These are phyloP conservation scores for Apiotrichum veenhuisii DNA, from an alignment of 1,284 basidiomycete genomes.

Conservation along the genomic window DNA sequence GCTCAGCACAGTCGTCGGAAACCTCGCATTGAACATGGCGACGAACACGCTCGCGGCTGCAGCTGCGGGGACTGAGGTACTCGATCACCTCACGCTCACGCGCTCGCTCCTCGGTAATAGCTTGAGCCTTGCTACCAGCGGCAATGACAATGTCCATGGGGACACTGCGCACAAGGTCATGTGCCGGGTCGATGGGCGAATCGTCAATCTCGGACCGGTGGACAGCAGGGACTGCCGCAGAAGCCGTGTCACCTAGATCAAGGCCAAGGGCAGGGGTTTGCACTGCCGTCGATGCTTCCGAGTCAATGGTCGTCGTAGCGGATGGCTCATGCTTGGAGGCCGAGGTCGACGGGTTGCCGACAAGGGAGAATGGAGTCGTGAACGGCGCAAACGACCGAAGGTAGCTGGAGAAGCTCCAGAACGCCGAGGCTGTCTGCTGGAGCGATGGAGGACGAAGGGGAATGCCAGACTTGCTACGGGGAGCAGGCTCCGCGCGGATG, in stretches of 20 bases:
- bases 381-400: constrained; percentile 42
- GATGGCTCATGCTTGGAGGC: neutral
- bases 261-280: neutral
- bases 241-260: neutral
- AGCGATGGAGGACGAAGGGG: constrained; percentile 28
- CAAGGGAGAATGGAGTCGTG: constrained; percentile 10
- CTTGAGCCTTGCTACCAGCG: constrained; percentile 17
- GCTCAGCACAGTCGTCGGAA: too few species aligned
- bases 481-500: neutral
- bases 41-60: constrained; percentile 1
- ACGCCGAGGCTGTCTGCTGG: constrained; percentile 28
- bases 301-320: neutral
- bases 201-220: neutral
- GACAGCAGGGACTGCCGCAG: neutral
- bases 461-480: constrained; percentile 12
- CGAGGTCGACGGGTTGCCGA: neutral
- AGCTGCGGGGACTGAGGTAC: constrained; percentile 12
- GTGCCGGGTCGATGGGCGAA: constrained; percentile 9
- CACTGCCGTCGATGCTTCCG: neutral
- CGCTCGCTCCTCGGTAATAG: constrained; percentile 20
- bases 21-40: too few species aligned
- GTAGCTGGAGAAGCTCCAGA: constrained; percentile 41
- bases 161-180: constrained; percentile 38
- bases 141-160: constrained; percentile 45
- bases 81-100: constrained; percentile 26